Base-by-base conservation (phyloP, 2,329 filamentous ascomycete species). In the Botryotinia calthae region DNA sequence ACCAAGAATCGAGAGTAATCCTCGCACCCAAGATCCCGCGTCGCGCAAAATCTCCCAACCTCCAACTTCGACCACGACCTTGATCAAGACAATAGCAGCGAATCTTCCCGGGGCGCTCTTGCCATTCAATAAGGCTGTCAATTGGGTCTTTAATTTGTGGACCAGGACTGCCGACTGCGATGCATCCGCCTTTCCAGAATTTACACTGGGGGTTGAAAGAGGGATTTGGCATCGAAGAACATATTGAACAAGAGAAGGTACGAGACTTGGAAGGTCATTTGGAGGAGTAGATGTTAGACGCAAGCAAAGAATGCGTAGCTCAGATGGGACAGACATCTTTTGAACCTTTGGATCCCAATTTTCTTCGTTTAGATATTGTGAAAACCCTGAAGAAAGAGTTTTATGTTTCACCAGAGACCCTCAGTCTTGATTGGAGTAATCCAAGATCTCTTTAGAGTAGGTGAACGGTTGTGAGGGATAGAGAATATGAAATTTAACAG, bases 11-110 rank as follows among this genome's bases (percentile, higher is more conserved):
- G 87, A 87, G 69, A 98, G 82, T 46, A 98, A 83, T n/a, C 89
- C 90, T 76, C 88, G 86, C 74, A 96, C 90, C 93, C 95, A 97
- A 4, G 90, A 86, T 78, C 90, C 89, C 48, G 88, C 89, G 70
- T 89, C 89, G 75, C 90, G 89, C 73, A 98, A 85, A 73, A 92
- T 89, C 79, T 97, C 93, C 89, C 92, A 94, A 63, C 94, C 94
- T 37, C 94, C 94, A 58, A 92, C 89, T 78, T 98, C 95, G 61
- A 97, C 85, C 7, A 91, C 85, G 6, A 92, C 88, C 83, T 98
- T 98, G 81, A 94, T 88, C 66, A 98, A 83, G 25, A 92, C 90
- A 61, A 93, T 88, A 10, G 91, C 94, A 28, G 90, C 87, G 84
- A 95, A 97, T 78, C 93, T 89, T 61, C 91, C 93, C 77, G 94